Evolutionary conservation across 2,329 filamentous ascomycete genomes (phyloP).

Genomic region (Colletotrichum sp.): DNA sequence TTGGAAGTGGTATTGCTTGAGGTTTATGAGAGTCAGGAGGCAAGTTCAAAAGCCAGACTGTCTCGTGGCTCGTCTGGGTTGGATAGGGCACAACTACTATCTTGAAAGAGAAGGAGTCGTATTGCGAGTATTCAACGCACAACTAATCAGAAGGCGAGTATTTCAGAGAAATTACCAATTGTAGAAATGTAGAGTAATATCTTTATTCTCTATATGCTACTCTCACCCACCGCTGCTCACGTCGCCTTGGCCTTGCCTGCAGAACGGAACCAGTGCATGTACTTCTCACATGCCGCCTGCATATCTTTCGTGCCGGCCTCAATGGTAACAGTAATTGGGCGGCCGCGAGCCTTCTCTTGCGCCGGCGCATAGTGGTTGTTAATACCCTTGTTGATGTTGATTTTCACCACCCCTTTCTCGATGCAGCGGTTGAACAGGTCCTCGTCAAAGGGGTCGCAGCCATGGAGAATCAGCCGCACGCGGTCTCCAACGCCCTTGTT

Average conservation of each 20-base stretch:
- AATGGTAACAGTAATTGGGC: slow-evolving; percentile 51
- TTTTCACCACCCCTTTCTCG: slow-evolving; percentile 53
- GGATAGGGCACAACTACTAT: accelerated
- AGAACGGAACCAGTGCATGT: background rate
- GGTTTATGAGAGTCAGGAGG: background rate
- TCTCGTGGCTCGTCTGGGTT: background rate
- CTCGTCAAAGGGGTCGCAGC: slow-evolving; percentile 58
- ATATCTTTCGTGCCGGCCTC: slow-evolving; percentile 27
- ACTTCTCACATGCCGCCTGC: background rate
- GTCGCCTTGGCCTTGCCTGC: background rate
- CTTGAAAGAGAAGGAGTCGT: background rate
- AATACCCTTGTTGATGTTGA: slow-evolving; percentile 62
- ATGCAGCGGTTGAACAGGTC: slow-evolving; percentile 57
- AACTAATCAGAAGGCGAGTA: background rate
- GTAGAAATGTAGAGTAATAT: background rate
- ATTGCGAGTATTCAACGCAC: background rate
- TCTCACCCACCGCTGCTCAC: background rate
- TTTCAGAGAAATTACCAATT: background rate
- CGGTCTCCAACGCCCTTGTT: background rate
- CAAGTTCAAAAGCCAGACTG: background rate
- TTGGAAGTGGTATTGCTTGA: background rate
- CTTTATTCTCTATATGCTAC: background rate
- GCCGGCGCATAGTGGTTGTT: slow-evolving; percentile 52
- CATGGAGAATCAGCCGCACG: slow-evolving; percentile 51
- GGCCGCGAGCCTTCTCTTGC: slow-evolving; percentile 49